phyloP scores from a whole-genome alignment of 495 filamentous ascomycete species.

The Aspergillus conjunctus region DNA sequence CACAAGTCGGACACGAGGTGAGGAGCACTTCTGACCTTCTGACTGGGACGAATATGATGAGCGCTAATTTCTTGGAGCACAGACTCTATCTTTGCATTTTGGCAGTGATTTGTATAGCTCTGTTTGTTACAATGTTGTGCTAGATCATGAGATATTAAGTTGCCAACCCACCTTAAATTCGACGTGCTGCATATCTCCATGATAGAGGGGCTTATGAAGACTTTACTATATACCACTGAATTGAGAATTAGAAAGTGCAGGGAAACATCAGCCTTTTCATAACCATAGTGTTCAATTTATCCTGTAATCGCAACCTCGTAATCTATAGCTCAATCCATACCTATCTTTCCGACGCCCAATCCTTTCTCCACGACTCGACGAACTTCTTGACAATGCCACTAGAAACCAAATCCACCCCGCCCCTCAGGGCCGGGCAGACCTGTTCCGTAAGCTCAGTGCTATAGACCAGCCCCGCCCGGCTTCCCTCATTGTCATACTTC shows the following conservation, averaged over 20 bases:
- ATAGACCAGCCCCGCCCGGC: constrained; percentile 13
- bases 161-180: too few relatives aligned
- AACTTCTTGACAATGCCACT: constrained; percentile 13
- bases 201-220: too few relatives aligned
- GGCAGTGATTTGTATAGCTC: background rate
- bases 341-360: background rate
- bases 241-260: too few relatives aligned
- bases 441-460: constrained; percentile 9
- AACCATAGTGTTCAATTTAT: background rate
- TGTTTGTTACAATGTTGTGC: background rate
- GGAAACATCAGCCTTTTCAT: too few relatives aligned
- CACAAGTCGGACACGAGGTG: background rate
- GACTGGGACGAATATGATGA: background rate
- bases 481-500: constrained; percentile 30
- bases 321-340: background rate
- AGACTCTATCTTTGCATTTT: background rate
- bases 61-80: background rate
- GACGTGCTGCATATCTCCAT: background rate
- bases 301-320: background rate
- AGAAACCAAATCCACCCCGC: constrained; percentile 16
- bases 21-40: background rate
- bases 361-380: constrained; percentile 7
- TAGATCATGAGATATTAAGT: too few relatives aligned
- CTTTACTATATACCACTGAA: background rate
- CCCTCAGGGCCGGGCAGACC: constrained; percentile 8